These are phyloP conservation scores for Cucumis cinereus DNA, from an alignment of 306 rosid genomes.

Conservation along the genomic window DNA sequence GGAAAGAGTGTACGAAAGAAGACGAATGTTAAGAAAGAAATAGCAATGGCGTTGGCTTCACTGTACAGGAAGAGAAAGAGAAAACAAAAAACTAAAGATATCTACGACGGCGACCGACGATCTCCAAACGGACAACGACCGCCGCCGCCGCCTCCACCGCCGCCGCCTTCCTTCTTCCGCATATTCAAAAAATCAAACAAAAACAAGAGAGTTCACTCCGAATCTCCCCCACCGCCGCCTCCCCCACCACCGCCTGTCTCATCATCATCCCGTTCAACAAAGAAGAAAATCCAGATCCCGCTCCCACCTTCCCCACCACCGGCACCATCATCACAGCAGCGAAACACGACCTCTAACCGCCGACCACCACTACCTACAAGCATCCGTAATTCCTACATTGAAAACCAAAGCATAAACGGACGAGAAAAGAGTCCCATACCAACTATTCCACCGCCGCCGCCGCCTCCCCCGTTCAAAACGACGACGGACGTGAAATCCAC, in stretches of 20 bases:
- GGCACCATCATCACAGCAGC: conserved; percentile 2
- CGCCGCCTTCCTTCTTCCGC: conserved; percentile 53
- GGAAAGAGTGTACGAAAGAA: conserved; percentile 21
- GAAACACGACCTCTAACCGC: background rate
- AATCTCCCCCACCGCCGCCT: conserved; percentile 25
- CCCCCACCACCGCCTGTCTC: conserved; percentile 18
- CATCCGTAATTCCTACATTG: conserved; percentile 5
- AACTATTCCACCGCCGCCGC: conserved; percentile 51
- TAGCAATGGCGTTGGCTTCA: conserved; percentile 52
- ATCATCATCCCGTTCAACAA: conserved; percentile 25
- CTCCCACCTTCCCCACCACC: conserved; percentile 21
- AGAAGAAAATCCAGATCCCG: conserved; percentile 21
- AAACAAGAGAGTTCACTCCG: conserved; percentile 52
- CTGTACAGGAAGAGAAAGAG: conserved; percentile 52
- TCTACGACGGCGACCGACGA: conserved; percentile 5
- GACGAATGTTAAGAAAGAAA: conserved; percentile 35
- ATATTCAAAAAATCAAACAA: conserved; percentile 56
- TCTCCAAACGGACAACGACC: conserved; percentile 19
- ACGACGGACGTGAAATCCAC: conserved; percentile 28
- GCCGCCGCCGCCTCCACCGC: conserved; percentile 49
- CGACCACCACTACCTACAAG: conserved; percentile 59
- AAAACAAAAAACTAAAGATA: conserved; percentile 21
- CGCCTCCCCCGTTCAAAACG: conserved; percentile 48
- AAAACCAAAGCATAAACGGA: conserved; percentile 10
- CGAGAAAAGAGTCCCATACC: conserved; percentile 43